Base-by-base conservation (phyloP, 352 stramenopile species). In the Phytopythium litorale region DNA sequence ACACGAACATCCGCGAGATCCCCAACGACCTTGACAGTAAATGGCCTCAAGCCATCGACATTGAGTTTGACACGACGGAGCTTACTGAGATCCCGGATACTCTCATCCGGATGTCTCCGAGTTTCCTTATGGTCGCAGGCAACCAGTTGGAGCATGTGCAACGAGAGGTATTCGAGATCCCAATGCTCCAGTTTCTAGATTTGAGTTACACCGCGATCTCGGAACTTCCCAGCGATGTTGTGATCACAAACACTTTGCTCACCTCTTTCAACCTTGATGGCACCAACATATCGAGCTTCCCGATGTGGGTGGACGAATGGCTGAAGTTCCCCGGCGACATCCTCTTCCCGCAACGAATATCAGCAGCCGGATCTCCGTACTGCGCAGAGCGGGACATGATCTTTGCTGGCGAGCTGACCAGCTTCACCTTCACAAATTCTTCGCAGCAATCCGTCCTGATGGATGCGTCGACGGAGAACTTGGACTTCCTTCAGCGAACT, bases 21-120 rank as follows among this genome's bases (percentile, higher is more conserved):
- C 58, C 58, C 3, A 48, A 58, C 6, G 58, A 58, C 23, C 21
- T 64, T 21, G 33, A 64, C 19, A 21, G 16, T 2, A 64, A 58
- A 19, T 64, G 58, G 58, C 33, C 48, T 13, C 37, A 32, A 8
- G 51, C 23, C 6, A 23, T 18, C 2, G 33, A 43, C 7, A 28
- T 64, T 9, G 46, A 64, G 7, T 38, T 64, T 2, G 58, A 64
- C 21, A 23, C 53, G 6, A 30, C 46, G 8, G 21, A 42, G 18
- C 11, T 64, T 21, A 33, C 35, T 0, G 25, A 40, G 1, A 28
- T 64, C 4, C 58, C 58, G 7, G 48, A 50, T 1, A 48, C 53
- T 1, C 23, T 64, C 1, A 13, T 55, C 7, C 46, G 58, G 5
- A 32, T 64, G 23, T 13, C 33, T 7, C 49, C 49, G 7, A 21